Evolutionary conservation across 148 eudicot species (phyloP).

Genomic region (Pouteria glomerata): DNA sequence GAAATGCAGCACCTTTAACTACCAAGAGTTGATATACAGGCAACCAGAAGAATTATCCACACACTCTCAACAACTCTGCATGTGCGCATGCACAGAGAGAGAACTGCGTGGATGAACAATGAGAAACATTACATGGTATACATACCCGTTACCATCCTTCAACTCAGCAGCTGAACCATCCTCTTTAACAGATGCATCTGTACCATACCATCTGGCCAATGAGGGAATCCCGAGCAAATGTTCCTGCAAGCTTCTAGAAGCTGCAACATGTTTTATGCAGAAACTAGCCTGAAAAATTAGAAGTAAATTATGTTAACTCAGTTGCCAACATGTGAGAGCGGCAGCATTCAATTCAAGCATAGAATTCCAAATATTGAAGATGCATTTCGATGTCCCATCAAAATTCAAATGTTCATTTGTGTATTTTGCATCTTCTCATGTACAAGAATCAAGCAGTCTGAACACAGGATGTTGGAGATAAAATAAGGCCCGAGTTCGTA

Average conservation of each 20-base stretch:
- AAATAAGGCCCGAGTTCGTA: not conserved
- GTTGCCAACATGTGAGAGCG: not conserved
- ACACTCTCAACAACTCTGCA: not conserved
- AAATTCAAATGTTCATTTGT: not conserved
- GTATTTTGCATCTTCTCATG: not conserved
- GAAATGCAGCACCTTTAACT: not conserved
- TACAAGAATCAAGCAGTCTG: not conserved
- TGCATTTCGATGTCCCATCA: not conserved
- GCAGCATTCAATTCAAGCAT: not conserved
- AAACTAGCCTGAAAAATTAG: constrained; percentile 23
- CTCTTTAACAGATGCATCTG: constrained; percentile 36
- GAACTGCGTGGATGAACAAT: not conserved
- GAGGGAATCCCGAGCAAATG: constrained; percentile 17
- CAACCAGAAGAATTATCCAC: not conserved
- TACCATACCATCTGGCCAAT: constrained; percentile 29
- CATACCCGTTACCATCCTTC: constrained; percentile 34
- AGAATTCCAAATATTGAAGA: not conserved
- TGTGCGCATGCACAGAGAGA: not conserved
- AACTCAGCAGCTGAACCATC: constrained; percentile 30
- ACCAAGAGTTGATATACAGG: not conserved
- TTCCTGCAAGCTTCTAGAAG: constrained; percentile 21
- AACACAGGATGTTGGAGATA: not conserved
- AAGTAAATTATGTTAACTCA: not conserved
- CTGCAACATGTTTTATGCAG: constrained; percentile 28
- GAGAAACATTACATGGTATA: not conserved